Base-by-base conservation (phyloP, 139 green algal species). In the Bryopsis sp. region DNA sequence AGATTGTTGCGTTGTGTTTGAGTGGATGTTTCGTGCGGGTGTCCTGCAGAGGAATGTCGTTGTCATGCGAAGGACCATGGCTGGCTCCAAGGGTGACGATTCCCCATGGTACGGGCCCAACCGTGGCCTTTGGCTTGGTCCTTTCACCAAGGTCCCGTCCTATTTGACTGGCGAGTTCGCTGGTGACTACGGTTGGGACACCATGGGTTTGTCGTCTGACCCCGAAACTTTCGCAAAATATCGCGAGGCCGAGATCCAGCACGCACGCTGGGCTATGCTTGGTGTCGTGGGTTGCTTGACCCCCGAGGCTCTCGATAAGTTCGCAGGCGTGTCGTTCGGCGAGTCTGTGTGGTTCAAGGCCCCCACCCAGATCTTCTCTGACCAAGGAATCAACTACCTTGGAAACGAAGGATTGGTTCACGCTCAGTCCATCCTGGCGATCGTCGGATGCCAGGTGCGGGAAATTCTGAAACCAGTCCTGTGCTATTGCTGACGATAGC, bases 161-260 rank as follows among this genome's bases (percentile, higher is more conserved):
- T 89, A 89, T 76, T 74, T 89, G 38, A 86, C 68, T 2, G 87
- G 88, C 58, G 88, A 95, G 84, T 95, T 84, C 81, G 74, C 88
- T 46, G 88, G 88, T 67, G 88, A 95, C 83, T 96, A 96, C 70
- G 89, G 89, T 73, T 92, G 86, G 83, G 86, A 95, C 79, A 91
- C 89, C 47, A 80, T 89, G 47, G 88, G 88, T 48, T 81, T 95
- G 65, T 95, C 88, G 29, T 78, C 89, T 37, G 88, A 95, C 81
- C 89, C 88, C 26, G 74, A 90, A 75, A 77, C 64, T 2, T 75
- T 75, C 36, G 5, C 29, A 34, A n/a, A 33, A 33, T 88, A 85
- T 80, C 73, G 84, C 39, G 78, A 85, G 73, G 72, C 74, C 33
- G 79, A 85, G 76, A 37, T 83, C 3, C 88, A 87, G 75, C 85